A percentile compares a stretch with the other conserved stretches of the same genome.
phyloP scores from a whole-genome alignment of 1,139 yeast genomes.

The Pichia sp. region DNA sequence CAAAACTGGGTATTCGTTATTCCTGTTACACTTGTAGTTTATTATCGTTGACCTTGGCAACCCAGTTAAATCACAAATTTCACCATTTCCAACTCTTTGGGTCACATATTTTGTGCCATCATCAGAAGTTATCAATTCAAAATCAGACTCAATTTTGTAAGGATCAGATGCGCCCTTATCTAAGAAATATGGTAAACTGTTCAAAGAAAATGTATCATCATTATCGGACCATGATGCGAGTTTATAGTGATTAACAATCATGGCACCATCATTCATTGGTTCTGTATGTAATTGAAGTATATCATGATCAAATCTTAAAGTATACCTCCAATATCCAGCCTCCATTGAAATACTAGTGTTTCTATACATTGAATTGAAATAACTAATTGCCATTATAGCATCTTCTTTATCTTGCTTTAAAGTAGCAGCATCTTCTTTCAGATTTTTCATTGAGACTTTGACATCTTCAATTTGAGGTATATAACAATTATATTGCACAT shows the following conservation, averaged over 20 bases:
- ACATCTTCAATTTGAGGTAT: constrained; percentile 4
- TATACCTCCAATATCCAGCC: constrained; percentile 20
- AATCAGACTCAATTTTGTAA: constrained; percentile 17
- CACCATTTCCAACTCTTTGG: constrained; percentile 55
- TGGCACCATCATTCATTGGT: neutral
- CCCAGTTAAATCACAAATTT: constrained; percentile 65
- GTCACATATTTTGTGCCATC: constrained; percentile 39
- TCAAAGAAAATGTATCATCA: neutral
- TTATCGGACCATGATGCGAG: constrained; percentile 21
- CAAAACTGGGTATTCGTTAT: constrained; percentile 29
- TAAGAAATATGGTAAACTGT: constrained; percentile 4
- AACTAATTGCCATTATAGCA: constrained; percentile 15
- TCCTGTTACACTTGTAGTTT: constrained; percentile 58
- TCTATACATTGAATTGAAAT: constrained; percentile 8
- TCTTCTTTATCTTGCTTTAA: constrained; percentile 11
- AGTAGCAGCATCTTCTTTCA: constrained; percentile 1
- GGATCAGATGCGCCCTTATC: constrained; percentile 6
- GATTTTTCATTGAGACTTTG: neutral
- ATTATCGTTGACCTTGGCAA: constrained; percentile 56
- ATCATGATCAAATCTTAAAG: constrained; percentile 8
- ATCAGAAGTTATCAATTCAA: constrained; percentile 16
- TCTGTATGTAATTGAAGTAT: constrained; percentile 9
- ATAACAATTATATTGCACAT: constrained; percentile 3
- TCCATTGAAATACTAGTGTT: neutral
- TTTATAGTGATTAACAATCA: neutral